phyloP scores from a whole-genome alignment of 2,329 filamentous ascomycete genomes.

The Epichloe elymi region DNA sequence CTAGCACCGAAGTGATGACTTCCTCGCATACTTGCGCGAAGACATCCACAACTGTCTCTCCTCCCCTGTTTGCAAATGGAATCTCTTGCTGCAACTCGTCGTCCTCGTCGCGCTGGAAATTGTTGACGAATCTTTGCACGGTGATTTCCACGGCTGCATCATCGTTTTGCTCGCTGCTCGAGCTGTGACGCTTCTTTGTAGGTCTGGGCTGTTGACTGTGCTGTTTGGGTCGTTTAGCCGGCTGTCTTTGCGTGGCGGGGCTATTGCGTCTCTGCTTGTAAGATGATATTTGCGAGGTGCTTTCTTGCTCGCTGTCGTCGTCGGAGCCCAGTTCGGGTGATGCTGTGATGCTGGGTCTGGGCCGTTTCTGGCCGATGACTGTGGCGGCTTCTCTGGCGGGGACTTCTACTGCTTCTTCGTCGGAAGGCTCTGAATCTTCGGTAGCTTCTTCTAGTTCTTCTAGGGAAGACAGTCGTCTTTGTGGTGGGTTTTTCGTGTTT shows the following conservation, averaged over 20 bases:
- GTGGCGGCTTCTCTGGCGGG: slow-evolving; percentile 28
- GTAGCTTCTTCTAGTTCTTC: not conserved
- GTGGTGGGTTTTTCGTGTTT: not conserved
- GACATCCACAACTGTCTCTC: slow-evolving; percentile 50
- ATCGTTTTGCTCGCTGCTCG: slow-evolving; percentile 12
- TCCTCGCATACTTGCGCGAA: slow-evolving; percentile 49
- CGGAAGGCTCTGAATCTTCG: slow-evolving; percentile 8
- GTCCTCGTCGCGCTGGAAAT: slow-evolving; percentile 26
- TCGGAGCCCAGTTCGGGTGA: slow-evolving; percentile 30
- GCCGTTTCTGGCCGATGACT: slow-evolving; percentile 29
- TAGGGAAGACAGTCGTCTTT: not conserved
- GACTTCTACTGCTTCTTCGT: slow-evolving; percentile 31
- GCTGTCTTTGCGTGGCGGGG: slow-evolving; percentile 30
- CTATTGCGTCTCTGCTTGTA: slow-evolving; percentile 18
- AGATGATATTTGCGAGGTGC: slow-evolving; percentile 1
- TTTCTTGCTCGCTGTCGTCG: slow-evolving; percentile 14
- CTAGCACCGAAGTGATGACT: slow-evolving; percentile 37
- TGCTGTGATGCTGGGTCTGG: slow-evolving; percentile 21
- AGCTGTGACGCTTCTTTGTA: slow-evolving; percentile 12
- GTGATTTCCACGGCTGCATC: slow-evolving; percentile 35
- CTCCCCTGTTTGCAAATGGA: slow-evolving; percentile 37
- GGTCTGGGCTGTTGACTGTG: slow-evolving; percentile 8
- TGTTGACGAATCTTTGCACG: slow-evolving; percentile 45
- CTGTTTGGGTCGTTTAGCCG: slow-evolving; percentile 6
- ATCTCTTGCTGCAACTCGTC: slow-evolving; percentile 37